Evolutionary conservation across 371 early-diverging fungal genomes (phyloP), one percentile per base, ranked within the genome.

Genomic region (Apophysomyces ossiformis): DNA sequence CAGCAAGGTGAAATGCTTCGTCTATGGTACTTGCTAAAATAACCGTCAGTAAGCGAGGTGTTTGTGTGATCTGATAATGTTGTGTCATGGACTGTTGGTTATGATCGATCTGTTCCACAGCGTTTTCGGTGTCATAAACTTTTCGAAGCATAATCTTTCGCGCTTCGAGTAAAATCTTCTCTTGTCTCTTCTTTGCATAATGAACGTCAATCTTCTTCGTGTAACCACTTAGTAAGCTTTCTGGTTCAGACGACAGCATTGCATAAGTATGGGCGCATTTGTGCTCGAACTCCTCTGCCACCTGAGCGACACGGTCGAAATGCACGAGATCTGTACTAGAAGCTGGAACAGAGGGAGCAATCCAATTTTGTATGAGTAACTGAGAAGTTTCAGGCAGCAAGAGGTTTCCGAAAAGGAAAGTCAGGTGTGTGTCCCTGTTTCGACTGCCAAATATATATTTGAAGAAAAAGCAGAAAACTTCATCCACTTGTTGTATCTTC

Each of bases 61-160:
- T 77, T 47, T 81, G 83, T 5, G 81, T 81, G 36, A 81, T 74
- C 36, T 71, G 68, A 41, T 64, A 81, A 5, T 67, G 61, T 11
- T 67, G 69, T 12, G 38, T 57, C 13, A 41, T 13, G 1, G 41
- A 41, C 13, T 41, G 41, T 13, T 41, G 11, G 11, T 9, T 44
- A 39, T 43, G 13, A 12, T 68, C 8, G 38, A 65, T 58, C 37
- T 15, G 21, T 5, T 75, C 69, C 1, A 65, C 57, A 1, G 57
- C 46, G 16, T 67, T 68, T 1, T 81, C 77, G 5, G 71, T 64
- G 43, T 80, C 83, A 37, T 83, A 83, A 0, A 81, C 60, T 47
- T 67, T 59, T 59, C 83, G 70, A 5, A 81, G 37, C 79, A 83
- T 80, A 7, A 83, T 73, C 15, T 68, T 70, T 18, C 83, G 69